phyloP scores from a whole-genome alignment of 1,284 basidiomycete genomes.

The Xanthoconium separans region DNA sequence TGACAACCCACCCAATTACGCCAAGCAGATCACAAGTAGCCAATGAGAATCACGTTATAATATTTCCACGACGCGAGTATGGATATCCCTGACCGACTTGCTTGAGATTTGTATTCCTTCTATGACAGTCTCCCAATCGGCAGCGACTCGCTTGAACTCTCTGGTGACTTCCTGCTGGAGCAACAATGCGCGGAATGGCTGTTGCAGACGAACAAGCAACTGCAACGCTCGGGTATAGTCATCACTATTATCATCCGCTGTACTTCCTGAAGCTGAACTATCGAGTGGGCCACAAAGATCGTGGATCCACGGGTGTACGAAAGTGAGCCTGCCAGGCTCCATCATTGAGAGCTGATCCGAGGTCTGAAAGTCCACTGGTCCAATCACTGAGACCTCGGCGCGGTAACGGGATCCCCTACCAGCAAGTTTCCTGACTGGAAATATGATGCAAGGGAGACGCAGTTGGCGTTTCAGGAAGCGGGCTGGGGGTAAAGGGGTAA shows the following conservation, averaged over 20 bases:
- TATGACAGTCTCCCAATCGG: background rate
- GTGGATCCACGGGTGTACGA: no score
- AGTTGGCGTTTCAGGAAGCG: no score
- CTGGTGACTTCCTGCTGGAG: background rate
- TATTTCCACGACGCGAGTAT: background rate
- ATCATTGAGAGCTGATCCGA: background rate
- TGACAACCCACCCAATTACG: no score
- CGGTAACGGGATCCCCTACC: background rate
- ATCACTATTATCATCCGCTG: background rate
- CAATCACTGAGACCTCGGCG: background rate
- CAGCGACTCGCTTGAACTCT: background rate
- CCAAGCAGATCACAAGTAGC: no score
- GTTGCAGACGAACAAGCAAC: conserved; percentile 1
- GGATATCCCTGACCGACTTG: background rate
- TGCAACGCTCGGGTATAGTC: background rate
- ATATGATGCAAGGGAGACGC: no score
- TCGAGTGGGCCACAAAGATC: background rate
- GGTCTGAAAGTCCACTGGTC: background rate
- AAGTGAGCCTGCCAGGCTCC: background rate
- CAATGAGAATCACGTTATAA: no score
- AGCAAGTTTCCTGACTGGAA: no score
- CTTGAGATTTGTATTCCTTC: no score
- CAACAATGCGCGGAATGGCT: conserved; percentile 1
- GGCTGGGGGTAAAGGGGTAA: no score
- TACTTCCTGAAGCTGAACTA: background rate